Conservation (phyloP, 305 asterid species). For the Fraxinus sp. region DNA sequence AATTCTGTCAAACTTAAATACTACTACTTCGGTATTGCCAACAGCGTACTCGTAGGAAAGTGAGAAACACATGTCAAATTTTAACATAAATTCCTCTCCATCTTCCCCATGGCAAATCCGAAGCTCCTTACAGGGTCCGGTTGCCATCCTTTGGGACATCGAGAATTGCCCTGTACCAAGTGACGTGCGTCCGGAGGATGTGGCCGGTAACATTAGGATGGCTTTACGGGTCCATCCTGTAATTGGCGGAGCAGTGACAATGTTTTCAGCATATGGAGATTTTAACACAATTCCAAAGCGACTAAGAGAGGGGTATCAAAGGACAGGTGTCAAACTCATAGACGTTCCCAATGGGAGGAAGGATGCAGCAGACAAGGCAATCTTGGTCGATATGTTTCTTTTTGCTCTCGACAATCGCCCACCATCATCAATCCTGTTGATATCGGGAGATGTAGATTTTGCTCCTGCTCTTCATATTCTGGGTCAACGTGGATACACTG, state of each 20-base stretch:
- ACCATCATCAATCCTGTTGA: slow-evolving; percentile 82
- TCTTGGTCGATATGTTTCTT: slow-evolving; percentile 90
- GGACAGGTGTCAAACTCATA: slow-evolving; percentile 86
- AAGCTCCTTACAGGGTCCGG: slow-evolving; percentile 47
- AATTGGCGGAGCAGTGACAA: slow-evolving; percentile 68
- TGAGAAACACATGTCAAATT: slow-evolving; percentile 27
- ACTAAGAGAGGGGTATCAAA: slow-evolving; percentile 87
- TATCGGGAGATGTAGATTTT: slow-evolving; percentile 94
- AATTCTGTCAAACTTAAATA: slow-evolving; percentile 43
- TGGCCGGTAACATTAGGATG: slow-evolving; percentile 76
- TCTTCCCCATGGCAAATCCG: slow-evolving; percentile 31
- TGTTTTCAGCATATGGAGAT: slow-evolving; percentile 87
- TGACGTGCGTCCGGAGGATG: slow-evolving; percentile 82
- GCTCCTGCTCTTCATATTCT: slow-evolving; percentile 91
- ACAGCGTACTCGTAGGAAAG: slow-evolving; percentile 32
- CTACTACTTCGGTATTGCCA: slow-evolving; percentile 29
- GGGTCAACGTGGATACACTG: slow-evolving; percentile 87
- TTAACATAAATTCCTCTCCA: slow-evolving; percentile 26
- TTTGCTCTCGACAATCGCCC: slow-evolving; percentile 94
- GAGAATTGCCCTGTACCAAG: slow-evolving; percentile 93
- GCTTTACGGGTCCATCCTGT: slow-evolving; percentile 73
- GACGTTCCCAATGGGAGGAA: slow-evolving; percentile 92
- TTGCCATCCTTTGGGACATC: slow-evolving; percentile 74
- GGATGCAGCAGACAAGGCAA: slow-evolving; percentile 97
- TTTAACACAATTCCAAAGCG: slow-evolving; percentile 76